A percentile compares a stretch with the other conserved stretches of the same genome.
phyloP scores from a whole-genome alignment of 495 filamentous ascomycete species.

The Immersiella caudata region DNA sequence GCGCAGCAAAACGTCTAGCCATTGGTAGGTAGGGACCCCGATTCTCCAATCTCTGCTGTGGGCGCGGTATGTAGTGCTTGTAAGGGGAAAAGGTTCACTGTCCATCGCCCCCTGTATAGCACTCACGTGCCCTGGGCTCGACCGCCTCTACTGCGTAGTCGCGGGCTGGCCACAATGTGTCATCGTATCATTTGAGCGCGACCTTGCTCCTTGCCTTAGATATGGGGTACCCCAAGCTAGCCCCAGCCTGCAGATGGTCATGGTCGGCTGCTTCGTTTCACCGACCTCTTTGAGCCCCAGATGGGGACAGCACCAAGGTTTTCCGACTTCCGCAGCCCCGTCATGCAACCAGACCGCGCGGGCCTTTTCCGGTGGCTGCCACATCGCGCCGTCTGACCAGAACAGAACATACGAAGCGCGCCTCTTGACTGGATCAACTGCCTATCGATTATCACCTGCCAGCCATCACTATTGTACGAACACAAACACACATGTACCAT shows the following conservation, averaged over 20 bases:
- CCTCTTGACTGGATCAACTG: background rate
- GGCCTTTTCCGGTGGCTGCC: too few relatives aligned
- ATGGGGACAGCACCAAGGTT: background rate
- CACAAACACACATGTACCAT: background rate
- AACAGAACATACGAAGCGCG: background rate
- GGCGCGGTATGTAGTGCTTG: background rate
- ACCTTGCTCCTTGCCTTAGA: conserved; percentile 13
- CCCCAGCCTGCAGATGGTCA: background rate
- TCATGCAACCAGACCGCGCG: too few relatives aligned
- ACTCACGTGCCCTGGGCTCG: conserved; percentile 21
- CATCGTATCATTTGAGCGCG: conserved; percentile 24
- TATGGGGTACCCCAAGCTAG: background rate
- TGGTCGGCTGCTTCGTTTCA: conserved; percentile 8
- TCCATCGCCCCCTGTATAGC: conserved; percentile 13
- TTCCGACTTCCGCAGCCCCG: background rate
- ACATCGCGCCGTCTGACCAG: too few relatives aligned
- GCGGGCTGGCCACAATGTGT: conserved; percentile 12
- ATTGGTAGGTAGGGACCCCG: background rate
- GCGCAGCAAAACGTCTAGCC: background rate
- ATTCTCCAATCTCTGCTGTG: background rate
- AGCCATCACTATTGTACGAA: background rate
- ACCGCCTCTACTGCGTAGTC: conserved; percentile 11
- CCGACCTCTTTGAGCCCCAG: background rate
- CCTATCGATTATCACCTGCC: background rate
- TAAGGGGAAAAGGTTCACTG: background rate